Conservation (phyloP, 179 eudicot genomes). For the Silene vulgaris region DNA sequence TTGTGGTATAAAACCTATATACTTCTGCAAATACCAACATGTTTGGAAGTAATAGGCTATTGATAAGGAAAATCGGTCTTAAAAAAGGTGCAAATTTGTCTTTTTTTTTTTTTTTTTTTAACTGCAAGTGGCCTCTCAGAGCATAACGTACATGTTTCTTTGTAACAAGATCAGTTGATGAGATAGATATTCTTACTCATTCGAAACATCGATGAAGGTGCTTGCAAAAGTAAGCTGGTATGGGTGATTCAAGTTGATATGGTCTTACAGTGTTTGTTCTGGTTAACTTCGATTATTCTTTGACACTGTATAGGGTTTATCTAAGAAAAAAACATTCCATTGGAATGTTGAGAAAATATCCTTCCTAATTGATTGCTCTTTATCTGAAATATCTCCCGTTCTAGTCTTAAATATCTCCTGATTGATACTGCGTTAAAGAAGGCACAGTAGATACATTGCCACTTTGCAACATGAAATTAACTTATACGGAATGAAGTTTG, state of each 20-base stretch:
- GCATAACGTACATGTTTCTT: not conserved
- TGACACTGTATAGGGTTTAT: not conserved
- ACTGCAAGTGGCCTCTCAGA: not conserved
- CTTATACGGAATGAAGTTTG: not conserved
- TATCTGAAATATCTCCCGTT: not conserved
- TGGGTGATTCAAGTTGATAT: not conserved
- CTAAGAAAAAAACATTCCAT: not conserved
- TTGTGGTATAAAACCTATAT: not conserved
- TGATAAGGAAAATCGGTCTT: not conserved
- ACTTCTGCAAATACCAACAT: not conserved
- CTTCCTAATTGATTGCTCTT: not conserved
- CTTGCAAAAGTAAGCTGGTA: not conserved
- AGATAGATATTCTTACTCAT: not conserved
- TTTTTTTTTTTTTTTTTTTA: not conserved
- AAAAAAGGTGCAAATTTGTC: not conserved
- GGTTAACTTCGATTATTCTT: not conserved
- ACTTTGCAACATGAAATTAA: not conserved
- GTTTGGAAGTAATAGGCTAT: not conserved
- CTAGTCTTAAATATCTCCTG: conserved; percentile 1
- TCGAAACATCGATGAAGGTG: not conserved
- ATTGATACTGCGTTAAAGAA: not conserved
- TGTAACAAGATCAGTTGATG: not conserved
- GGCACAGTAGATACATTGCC: not conserved
- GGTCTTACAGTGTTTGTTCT: not conserved
- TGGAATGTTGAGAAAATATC: not conserved